Percentiles rank a stretch among this genome's conserved stretches.
Conservation (phyloP, 352 stramenopile species). For the Plasmopara muralis region DNA sequence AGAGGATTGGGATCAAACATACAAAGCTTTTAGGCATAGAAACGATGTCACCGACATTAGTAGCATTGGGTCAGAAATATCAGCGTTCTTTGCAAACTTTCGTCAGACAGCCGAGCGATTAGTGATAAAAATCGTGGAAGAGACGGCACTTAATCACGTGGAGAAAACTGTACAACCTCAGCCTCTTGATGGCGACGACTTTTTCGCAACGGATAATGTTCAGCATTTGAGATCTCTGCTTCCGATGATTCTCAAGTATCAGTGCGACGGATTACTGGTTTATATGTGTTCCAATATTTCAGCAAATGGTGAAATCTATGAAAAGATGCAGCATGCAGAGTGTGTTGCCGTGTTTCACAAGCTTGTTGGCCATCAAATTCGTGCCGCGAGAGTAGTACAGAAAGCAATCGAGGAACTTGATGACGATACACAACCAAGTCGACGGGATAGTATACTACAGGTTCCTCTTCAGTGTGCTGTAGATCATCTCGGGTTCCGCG, state of each 20-base stretch:
- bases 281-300: slow-evolving; percentile 24
- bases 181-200: slow-evolving; percentile 23
- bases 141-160: slow-evolving; percentile 23
- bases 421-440: slow-evolving; percentile 3
- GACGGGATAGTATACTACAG: slow-evolving; percentile 8
- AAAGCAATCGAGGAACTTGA: slow-evolving; percentile 18
- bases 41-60: slow-evolving; percentile 10
- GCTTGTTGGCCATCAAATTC: slow-evolving; percentile 47
- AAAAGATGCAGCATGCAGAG: slow-evolving; percentile 8
- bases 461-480: slow-evolving; percentile 55
- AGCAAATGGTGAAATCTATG: slow-evolving; percentile 1
- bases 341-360: slow-evolving; percentile 21
- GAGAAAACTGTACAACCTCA: slow-evolving; percentile 17
- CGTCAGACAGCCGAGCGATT: slow-evolving; percentile 27
- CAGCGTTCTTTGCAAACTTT: slow-evolving; percentile 32
- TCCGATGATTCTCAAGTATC: slow-evolving; percentile 21
- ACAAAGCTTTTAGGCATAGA: slow-evolving; percentile 7
- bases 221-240: slow-evolving; percentile 5
- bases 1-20: slow-evolving; percentile 24
- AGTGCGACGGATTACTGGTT: slow-evolving; percentile 24
- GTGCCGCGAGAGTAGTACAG: slow-evolving; percentile 31
- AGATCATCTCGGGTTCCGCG: slow-evolving; percentile 53
- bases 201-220: slow-evolving; percentile 33
- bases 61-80: slow-evolving; percentile 18
- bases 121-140: slow-evolving; percentile 29